Conservation (phyloP, 2,329 filamentous ascomycete genomes). For the Trichoderma atrobrunneum region DNA sequence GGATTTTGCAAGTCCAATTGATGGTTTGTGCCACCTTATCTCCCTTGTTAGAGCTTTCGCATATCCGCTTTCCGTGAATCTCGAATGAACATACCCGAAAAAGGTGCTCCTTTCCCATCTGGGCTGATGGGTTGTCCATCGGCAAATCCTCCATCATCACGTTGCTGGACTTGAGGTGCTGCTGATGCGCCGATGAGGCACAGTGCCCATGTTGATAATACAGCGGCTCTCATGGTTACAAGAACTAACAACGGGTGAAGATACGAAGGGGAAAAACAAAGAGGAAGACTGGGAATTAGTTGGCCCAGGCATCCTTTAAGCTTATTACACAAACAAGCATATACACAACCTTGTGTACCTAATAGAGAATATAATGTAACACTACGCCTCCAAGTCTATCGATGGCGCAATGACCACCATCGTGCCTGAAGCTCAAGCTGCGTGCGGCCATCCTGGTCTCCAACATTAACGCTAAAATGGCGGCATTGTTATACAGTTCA, state of each 20-base stretch:
- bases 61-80: not conserved
- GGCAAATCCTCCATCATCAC: slow-evolving; percentile 36
- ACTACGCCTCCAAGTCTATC: not conserved
- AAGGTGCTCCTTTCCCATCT: slow-evolving; percentile 55
- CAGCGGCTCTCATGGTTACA: slow-evolving; percentile 20
- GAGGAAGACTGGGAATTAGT: not conserved
- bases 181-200: slow-evolving; percentile 21
- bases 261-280: not conserved
- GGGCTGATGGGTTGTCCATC: slow-evolving; percentile 56
- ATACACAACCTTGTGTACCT: not conserved
- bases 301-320: not conserved
- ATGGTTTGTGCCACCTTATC: slow-evolving; percentile 63
- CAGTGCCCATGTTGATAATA: slow-evolving; percentile 14
- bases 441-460: not conserved
- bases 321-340: not conserved
- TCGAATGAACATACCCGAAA: slow-evolving; percentile 47
- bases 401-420: not conserved
- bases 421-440: not conserved
- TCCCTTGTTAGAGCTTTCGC: not conserved
- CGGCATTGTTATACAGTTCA: slow-evolving; percentile 10
- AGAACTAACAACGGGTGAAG: no score
- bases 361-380: not conserved
- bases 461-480: slow-evolving; percentile 23
- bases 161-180: slow-evolving; percentile 24
- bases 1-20: slow-evolving; percentile 61